These are phyloP conservation scores for Sutorius australiensis DNA, from an alignment of 768 basidiomycete genomes.

Conservation along the genomic window DNA sequence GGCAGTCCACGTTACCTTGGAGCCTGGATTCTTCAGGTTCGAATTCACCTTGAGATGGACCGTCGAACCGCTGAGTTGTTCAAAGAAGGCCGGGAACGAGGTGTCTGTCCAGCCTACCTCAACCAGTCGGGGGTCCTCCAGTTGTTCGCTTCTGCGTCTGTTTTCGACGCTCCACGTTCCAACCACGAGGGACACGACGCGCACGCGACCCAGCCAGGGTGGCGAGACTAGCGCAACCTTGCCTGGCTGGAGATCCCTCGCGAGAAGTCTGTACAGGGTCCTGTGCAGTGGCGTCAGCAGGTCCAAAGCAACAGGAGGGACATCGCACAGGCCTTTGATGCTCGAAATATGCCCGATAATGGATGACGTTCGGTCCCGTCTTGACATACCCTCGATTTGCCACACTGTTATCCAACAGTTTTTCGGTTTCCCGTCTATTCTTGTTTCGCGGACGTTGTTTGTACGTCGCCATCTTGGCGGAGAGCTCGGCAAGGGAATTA, in stretches of 20 bases:
- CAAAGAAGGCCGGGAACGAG: conserved; percentile 25
- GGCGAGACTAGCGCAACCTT: conserved; percentile 32
- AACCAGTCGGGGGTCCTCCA: conserved; percentile 32
- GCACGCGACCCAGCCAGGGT: conserved; percentile 31
- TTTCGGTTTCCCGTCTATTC: conserved; percentile 16
- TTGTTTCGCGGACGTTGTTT: conserved; percentile 38
- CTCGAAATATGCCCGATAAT: conserved; percentile 43
- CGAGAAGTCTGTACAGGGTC: conserved; percentile 31
- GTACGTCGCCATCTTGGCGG: conserved; percentile 37
- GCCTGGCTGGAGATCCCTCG: conserved; percentile 17
- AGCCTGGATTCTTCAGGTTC: conserved; percentile 8
- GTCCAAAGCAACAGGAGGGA: not conserved
- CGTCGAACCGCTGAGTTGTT: conserved; percentile 8
- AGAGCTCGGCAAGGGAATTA: conserved; percentile 26
- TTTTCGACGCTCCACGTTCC: conserved; percentile 35
- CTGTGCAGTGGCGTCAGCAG: conserved; percentile 18
- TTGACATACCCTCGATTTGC: conserved; percentile 38
- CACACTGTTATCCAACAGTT: conserved; percentile 36
- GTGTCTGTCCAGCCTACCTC: conserved; percentile 44
- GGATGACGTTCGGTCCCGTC: conserved; percentile 15
- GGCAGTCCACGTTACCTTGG: conserved; percentile 14
- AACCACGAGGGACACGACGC: conserved; percentile 37
- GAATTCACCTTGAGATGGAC: conserved; percentile 18
- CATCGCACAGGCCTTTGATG: conserved; percentile 34
- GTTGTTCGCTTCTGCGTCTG: conserved; percentile 28